Percentiles rank a stretch among this genome's conserved stretches.
Conservation (phyloP, 2,329 filamentous ascomycete genomes). For the Drechslerella coelobrocha region DNA sequence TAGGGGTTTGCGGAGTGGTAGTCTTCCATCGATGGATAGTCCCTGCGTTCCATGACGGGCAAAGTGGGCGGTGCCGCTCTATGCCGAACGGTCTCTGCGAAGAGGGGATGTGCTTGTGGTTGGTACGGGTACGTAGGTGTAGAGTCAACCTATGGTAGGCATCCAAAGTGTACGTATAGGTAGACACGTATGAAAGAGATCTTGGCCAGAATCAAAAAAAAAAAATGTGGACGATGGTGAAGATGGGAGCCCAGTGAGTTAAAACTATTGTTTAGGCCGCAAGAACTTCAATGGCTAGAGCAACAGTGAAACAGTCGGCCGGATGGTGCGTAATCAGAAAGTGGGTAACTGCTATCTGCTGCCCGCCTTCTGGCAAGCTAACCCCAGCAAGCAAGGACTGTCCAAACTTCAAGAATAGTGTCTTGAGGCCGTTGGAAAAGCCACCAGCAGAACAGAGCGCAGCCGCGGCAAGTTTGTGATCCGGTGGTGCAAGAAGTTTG, state of each 20-base stretch:
- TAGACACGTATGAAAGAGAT: not conserved
- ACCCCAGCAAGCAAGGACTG: constrained; percentile 4
- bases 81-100: not conserved
- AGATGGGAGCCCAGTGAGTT: constrained; percentile 37
- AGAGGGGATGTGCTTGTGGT: not conserved
- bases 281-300: constrained; percentile 24
- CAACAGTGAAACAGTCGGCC: constrained; percentile 11
- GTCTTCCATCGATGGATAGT: constrained; percentile 46
- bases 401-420: not conserved
- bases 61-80: not conserved
- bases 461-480: constrained; percentile 8
- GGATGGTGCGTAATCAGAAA: constrained; percentile 49
- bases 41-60: constrained; percentile 36
- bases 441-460: constrained; percentile 26
- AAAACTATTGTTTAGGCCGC: constrained; percentile 14
- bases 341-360: constrained; percentile 40
- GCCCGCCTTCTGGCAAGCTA: constrained; percentile 28
- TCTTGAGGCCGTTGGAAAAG: constrained; percentile 17
- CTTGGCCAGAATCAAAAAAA: not conserved
- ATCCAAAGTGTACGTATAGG: not conserved
- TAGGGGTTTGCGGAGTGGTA: constrained; percentile 42
- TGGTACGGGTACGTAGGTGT: not conserved
- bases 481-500: constrained; percentile 15
- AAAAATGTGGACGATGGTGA: constrained; percentile 3
- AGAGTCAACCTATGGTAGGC: not conserved